Conservation (phyloP, 2,329 filamentous ascomycete genomes). For the Sporothrix luriei region DNA sequence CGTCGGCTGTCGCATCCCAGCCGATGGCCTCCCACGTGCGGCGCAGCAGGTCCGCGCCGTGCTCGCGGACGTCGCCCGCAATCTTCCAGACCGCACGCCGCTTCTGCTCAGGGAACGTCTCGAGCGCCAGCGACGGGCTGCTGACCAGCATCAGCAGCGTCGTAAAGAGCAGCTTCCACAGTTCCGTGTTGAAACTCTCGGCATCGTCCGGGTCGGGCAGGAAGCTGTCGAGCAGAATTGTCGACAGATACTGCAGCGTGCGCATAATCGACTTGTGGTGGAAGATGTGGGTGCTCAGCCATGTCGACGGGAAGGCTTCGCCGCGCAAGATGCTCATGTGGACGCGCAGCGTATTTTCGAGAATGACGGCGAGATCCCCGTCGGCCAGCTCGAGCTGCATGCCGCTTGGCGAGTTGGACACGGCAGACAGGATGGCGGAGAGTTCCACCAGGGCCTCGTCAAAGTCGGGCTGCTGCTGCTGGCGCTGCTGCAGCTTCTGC, state of each 20-base stretch:
- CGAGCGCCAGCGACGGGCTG: constrained; percentile 83
- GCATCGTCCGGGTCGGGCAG: constrained; percentile 89
- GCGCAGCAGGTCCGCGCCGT: constrained; percentile 82
- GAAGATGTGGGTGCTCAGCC: constrained; percentile 92
- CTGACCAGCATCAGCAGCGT: constrained; percentile 86
- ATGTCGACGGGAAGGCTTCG: constrained; percentile 83
- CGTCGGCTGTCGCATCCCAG: constrained; percentile 86
- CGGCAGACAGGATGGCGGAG: constrained; percentile 79
- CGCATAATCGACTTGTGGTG: constrained; percentile 89
- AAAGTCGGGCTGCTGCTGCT: constrained; percentile 55
- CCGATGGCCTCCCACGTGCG: constrained; percentile 93
- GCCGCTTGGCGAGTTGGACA: constrained; percentile 72
- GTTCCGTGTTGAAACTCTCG: constrained; percentile 85
- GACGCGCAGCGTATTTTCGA: constrained; percentile 79
- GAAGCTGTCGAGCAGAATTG: constrained; percentile 78
- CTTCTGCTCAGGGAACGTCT: constrained; percentile 97
- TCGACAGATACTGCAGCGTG: constrained; percentile 78
- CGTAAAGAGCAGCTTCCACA: constrained; percentile 93
- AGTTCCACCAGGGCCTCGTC: constrained; percentile 89
- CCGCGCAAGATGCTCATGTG: constrained; percentile 87
- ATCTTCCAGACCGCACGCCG: constrained; percentile 97
- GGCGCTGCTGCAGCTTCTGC: constrained; percentile 17
- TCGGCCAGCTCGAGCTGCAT: constrained; percentile 75
- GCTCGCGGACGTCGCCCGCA: constrained; percentile 89
- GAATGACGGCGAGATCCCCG: constrained; percentile 71